Base-by-base conservation (phyloP, 441 rosid species). In the Manihot esculenta region DNA sequence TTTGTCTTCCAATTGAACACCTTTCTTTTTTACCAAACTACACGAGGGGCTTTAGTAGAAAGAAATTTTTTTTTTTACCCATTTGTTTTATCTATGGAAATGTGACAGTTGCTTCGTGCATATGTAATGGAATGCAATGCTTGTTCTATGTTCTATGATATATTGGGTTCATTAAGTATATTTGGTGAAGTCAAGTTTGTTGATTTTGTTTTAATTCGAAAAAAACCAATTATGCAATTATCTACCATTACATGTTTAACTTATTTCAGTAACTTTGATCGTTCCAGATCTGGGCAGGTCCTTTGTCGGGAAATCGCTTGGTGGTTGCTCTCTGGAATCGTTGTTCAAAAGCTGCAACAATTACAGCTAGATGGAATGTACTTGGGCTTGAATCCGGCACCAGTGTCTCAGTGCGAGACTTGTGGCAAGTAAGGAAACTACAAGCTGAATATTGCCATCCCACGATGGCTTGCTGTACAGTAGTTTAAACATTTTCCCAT, bases 291-390 rank as follows among this genome's bases (percentile, higher is more conserved):
- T 94, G 99, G 99, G 92, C 94, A 15, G 97, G 97, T 48, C 97
- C 99, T 53, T 83, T 94, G 76, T 77, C 88, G 27, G 92, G 80
- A 70, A 77, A 88, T 64, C 91, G 90, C 24, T 64, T 94, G 80
- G 95, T 73, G 35, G 89, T 92, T 70, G 95, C 82, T 72, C 84
- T 90, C 41, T 94, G 97, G 99, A 94, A 94, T 84, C 92, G 96
- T 59, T 92, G 99, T 80, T 75, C 84, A 18, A 70, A 82, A 62
- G 80, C 85, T 71, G 88, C 88, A 65, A 89, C 84, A 20, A 82
- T 94, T 63, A 85, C 89, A 24, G 97, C 90, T 73, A 55, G 13
- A 56, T 94, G 97, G 97, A 83, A 85, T 35, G 76, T 70, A 18
- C 80, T 94, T 20, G 97, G 96, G 62, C 95, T 94, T 12, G 86